Conservation (phyloP, 2,329 filamentous ascomycete genomes). For the Stemphylium lycopersici region DNA sequence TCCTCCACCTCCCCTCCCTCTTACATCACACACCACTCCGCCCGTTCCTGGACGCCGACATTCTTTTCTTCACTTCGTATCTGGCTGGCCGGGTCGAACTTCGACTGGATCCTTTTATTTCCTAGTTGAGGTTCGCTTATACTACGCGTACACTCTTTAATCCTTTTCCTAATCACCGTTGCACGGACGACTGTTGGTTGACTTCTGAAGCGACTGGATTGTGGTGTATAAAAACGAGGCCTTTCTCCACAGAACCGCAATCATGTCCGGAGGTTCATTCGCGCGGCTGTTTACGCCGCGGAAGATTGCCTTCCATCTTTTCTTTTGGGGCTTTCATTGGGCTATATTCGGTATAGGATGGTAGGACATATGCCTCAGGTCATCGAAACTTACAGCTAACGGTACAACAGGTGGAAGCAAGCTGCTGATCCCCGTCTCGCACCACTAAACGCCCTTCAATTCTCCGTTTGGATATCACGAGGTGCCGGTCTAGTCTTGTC, state of each 20-base stretch:
- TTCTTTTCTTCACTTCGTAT: conserved; percentile 50
- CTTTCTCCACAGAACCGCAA: background rate
- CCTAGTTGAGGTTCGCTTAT: conserved; percentile 43
- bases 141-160: conserved; percentile 43
- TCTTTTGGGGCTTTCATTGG: conserved; percentile 82
- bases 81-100: conserved; percentile 51
- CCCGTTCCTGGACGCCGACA: conserved; percentile 43
- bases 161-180: conserved; percentile 44
- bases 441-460: conserved; percentile 79
- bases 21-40: conserved; percentile 34
- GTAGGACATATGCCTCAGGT: conserved; percentile 60
- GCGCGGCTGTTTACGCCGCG: conserved; percentile 61
- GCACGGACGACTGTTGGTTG: conserved; percentile 27
- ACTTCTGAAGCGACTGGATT: too few species aligned
- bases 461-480: conserved; percentile 94
- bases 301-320: conserved; percentile 78
- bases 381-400: conserved; percentile 9
- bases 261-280: conserved; percentile 25
- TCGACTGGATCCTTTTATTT: conserved; percentile 41
- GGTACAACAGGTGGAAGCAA: conserved; percentile 76
- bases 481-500: conserved; percentile 87
- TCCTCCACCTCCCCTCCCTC: conserved; percentile 41
- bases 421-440: conserved; percentile 69
- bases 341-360: conserved; percentile 84
- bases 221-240: too few species aligned